Evolutionary conservation across 1,139 yeast species (phyloP), one percentile per base, ranked within the genome.

Genomic region (Wickerhamomyces sp.): DNA sequence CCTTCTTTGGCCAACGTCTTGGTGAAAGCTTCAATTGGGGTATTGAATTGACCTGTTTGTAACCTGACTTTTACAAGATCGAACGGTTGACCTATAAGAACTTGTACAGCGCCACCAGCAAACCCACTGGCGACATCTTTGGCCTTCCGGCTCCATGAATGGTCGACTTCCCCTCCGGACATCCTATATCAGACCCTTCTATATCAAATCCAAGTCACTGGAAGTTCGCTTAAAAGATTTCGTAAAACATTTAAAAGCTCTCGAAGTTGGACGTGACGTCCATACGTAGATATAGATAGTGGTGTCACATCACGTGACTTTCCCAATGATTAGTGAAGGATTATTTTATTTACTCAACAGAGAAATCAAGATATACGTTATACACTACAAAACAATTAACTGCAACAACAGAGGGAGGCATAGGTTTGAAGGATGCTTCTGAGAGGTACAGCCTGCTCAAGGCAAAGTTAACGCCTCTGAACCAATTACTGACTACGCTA

Each of bases 101-200:
- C 96, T 61, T 89, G 97, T 16, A 95, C 93, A 28, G 89, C 77
- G 39, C 97, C 97, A 40, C 96, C 96, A 53, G 86, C 72, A 29
- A 96, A 88, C 11, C 96, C 97, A 4, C 94, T 93, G 40, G 84
- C 64, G 35, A 89, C 71, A 57, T 89, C 96, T 52, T 87, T 88
- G 22, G 70, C 55, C 14, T 86, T 89, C 46, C 88, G 76, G 26
- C 56, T 42, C 37, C 45, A 39, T 22, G 45, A 42, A 27, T 37
- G 28, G 22, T 44, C 47, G 6, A 40, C 36, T 7, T 26, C 11
- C 52, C 81, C 88, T 21, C 79, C 64, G 5, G 86, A 60, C 89
- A 81, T 2, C 74, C 81, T 13, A 23, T n/a, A 13, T 6, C 26
- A 5, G 10, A 9, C 27, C 12, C 11, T 15, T 6, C 19, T 6